Base-by-base conservation (phyloP, 768 basidiomycete species). In the Cubamyces lactineus region DNA sequence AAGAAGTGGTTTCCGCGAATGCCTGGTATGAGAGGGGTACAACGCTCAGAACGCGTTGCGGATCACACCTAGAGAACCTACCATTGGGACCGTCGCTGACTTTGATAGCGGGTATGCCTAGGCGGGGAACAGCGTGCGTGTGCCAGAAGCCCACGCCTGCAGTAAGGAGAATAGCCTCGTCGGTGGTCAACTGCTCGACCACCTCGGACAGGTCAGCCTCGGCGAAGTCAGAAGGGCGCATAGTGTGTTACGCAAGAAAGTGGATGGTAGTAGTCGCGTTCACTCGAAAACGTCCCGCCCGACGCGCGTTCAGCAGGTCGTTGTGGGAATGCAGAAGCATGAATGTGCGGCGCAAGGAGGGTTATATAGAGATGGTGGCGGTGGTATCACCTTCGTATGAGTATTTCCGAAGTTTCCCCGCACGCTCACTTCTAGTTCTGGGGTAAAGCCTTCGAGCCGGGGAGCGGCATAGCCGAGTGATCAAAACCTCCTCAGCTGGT, bases 11-110 rank as follows among this genome's bases (percentile, higher is more conserved):
- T 85, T 16, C 90, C 90, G 64, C 90, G 72, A 53, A 82, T 75
- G n/a, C 80, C 80, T 81, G 60, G 52, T 26, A 40, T 16, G 28
- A 24, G 48, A 46, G 34, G 4, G 11, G 7, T 61, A 5, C 34
- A n/a, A 56, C 30, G 59, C 8, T 62, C 43, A 51, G 16, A 43
- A 26, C 30, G 38, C 19, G 21, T 8, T 34, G 24, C 26, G 1
- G 17, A 7, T 9, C 17, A 51, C 6, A 19, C 24, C 26, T 19
- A 4, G 40, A 38, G 5, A 2, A 81, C 79, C 34, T 66, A 74
- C 89, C 91, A 68, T 92, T 92, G 0, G 91, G 90, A 2, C 91
- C 91, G 77, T 91, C 89, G 75, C 86, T 88, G 69, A 89, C 86
- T 78, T 91, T 91, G 70, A 92, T 76, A 11, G 87, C 82, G 40